Conservation (phyloP, 805 yeast species). For the Komagataella phaffii region DNA sequence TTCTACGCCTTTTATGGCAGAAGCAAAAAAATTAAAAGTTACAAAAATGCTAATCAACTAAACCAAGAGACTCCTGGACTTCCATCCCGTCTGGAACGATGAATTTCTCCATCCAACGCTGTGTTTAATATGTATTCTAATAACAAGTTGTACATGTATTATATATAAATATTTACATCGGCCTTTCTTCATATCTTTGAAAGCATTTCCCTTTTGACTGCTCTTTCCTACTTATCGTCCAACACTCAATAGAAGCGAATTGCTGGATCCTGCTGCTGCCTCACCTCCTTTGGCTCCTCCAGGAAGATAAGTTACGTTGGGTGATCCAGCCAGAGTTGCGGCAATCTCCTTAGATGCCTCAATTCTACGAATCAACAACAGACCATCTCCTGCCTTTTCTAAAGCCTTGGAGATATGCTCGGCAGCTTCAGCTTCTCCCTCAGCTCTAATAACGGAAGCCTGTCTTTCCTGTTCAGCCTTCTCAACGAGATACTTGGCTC, state of each 20-base stretch:
- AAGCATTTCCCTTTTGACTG: no score
- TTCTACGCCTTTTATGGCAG: neutral
- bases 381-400: conserved; percentile 90
- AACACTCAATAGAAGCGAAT: conserved; percentile 49
- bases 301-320: conserved; percentile 86
- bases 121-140: conserved; percentile 1
- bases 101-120: neutral
- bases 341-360: conserved; percentile 98
- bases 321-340: conserved; percentile 64
- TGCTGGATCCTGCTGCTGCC: conserved; percentile 24
- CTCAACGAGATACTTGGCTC: conserved; percentile 87
- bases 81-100: neutral
- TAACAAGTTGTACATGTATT: neutral
- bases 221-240: conserved; percentile 34
- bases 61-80: neutral
- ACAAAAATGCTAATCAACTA: neutral
- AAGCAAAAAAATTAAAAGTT: neutral
- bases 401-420: conserved; percentile 89
- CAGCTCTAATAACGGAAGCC: conserved; percentile 92
- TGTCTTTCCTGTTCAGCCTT: conserved; percentile 96
- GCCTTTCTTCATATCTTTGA: neutral
- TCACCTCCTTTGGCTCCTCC: conserved; percentile 21
- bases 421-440: conserved; percentile 98
- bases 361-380: conserved; percentile 82
- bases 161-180: neutral